Base-by-base conservation (phyloP, 2,329 filamentous ascomycete genomes). In the Xylariomycetidae sp. region DNA sequence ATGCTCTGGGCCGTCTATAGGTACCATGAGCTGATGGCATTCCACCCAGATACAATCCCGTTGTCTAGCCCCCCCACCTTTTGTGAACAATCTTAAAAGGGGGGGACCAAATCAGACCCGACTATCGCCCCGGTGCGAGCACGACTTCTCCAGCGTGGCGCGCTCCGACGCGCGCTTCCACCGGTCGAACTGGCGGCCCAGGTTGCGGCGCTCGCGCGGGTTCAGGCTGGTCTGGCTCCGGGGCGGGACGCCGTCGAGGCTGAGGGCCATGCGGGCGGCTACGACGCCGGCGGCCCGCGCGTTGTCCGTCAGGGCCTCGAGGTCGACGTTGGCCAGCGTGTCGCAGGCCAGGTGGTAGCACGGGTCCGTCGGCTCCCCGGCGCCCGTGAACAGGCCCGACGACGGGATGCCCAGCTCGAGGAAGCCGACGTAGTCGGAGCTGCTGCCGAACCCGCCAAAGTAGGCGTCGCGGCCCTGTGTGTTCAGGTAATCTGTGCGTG, bases 201-300 rank as follows among this genome's bases (percentile, higher is more conserved):
- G 27, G 11, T 27, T 17, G 27, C 27, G 33, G 22, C 31, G 26
- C 7, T 18, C 16, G 6, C 37, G 33, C 16, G 25, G 32, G 22
- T 41, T 49, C 11, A 34, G 11, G 7, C 39, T 32, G 12, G 44
- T 33, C 19, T 33, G 38, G 17, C 25, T 36, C 9, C 46, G 38
- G 11, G 26, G 22, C 26, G 47, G 47, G 11, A 50, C 29, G 27
- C 35, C 43, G 5, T 44, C 41, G 6, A 43, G 40, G 10, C 38
- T 40, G n/a, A 47, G 33, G 6, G 44, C 43, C 34, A 48, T 38
- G 27, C 44, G 25, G 11, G 72, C 74, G 17, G 71, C 65, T 3
- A 64, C 66, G 37, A 66, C 58, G 2, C 70, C 76, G 30, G 77
- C 77, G 3, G 62, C 55, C 49, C 59, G 62, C 30, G 61, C 41